These are phyloP conservation scores for Aspergillus sp. DNA, from an alignment of 2,329 filamentous ascomycete species.

Conservation along the genomic window DNA sequence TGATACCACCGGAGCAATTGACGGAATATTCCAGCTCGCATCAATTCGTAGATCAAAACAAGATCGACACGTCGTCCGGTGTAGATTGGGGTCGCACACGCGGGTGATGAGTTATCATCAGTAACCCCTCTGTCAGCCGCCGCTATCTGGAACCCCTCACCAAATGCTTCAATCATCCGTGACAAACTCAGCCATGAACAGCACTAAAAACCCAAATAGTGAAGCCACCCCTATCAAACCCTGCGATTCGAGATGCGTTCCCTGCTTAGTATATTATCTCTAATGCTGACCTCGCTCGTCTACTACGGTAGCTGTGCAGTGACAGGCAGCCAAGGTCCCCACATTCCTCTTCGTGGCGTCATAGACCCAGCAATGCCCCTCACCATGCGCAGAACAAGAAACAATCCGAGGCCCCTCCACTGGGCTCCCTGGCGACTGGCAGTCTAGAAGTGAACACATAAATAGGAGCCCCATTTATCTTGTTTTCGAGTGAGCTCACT, in stretches of 20 bases:
- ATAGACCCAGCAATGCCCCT: conserved; percentile 9
- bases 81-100: neutral
- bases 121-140: neutral
- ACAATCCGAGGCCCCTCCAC: neutral
- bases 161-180: neutral
- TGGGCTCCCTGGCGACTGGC: neutral
- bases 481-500: neutral
- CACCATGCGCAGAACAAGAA: neutral
- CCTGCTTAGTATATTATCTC: neutral
- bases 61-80: too few relatives aligned
- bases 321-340: neutral
- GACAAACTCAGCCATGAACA: too few relatives aligned
- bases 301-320: neutral
- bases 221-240: neutral
- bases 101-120: neutral
- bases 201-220: neutral
- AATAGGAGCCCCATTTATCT: neutral
- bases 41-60: too few relatives aligned
- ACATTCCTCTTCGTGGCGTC: conserved; percentile 13
- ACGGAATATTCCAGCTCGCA: too few relatives aligned
- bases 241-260: neutral
- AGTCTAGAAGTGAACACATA: neutral
- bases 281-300: neutral
- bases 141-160: neutral
- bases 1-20: too few relatives aligned